These are phyloP conservation scores for Chrysanthemum seticuspe DNA, from an alignment of 129 eudicot species.

Conservation along the genomic window DNA sequence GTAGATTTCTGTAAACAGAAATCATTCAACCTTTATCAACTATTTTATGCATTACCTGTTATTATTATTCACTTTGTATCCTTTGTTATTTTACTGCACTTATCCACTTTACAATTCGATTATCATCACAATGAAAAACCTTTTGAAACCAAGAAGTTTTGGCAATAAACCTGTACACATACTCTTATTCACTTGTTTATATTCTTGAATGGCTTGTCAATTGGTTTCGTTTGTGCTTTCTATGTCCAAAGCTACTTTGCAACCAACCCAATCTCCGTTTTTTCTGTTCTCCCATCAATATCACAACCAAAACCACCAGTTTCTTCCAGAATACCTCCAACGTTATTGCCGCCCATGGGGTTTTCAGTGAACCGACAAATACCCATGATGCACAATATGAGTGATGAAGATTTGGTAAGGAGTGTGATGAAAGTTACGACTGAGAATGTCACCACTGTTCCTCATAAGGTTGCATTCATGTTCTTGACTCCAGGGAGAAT, in stretches of 20 bases:
- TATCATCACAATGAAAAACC: too few species aligned
- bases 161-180: too few species aligned
- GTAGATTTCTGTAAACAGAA: too few species aligned
- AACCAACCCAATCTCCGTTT: slow-evolving; percentile 11
- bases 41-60: too few species aligned
- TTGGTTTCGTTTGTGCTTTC: slow-evolving; percentile 42
- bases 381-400: slow-evolving; percentile 45
- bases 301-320: neutral
- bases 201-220: slow-evolving; percentile 42
- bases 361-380: slow-evolving; percentile 17
- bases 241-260: slow-evolving; percentile 33
- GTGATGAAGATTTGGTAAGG: slow-evolving; percentile 52
- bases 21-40: too few species aligned
- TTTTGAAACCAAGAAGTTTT: too few species aligned
- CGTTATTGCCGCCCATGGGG: neutral
- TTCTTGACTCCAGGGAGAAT: slow-evolving; percentile 47
- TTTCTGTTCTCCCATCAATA: slow-evolving; percentile 1
- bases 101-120: too few species aligned
- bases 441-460: neutral
- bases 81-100: too few species aligned
- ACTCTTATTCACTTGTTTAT: slow-evolving; percentile 36
- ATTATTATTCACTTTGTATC: too few species aligned
- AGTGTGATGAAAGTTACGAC: slow-evolving; percentile 34
- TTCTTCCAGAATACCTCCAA: neutral
- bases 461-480: slow-evolving; percentile 45